A percentile compares a stretch with the other conserved stretches of the same genome.
phyloP scores from a whole-genome alignment of 352 stramenopile species.

The Pythium rishiriense region DNA sequence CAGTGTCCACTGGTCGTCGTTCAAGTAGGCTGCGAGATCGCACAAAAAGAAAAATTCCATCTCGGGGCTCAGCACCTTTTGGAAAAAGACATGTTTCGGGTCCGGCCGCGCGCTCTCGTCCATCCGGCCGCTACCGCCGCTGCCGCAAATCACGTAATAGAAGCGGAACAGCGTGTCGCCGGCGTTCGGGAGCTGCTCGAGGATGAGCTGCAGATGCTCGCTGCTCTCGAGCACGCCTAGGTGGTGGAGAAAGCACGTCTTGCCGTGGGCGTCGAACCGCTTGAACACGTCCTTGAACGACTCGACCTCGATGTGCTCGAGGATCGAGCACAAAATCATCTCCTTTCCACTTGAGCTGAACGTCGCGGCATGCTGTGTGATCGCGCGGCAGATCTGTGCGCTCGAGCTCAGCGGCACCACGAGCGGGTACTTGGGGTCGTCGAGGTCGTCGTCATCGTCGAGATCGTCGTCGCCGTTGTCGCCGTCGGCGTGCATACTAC shows the following conservation, averaged over 20 bases:
- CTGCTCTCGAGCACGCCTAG: slow-evolving; percentile 53
- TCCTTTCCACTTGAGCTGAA: slow-evolving; percentile 76
- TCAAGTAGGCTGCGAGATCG: slow-evolving; percentile 57
- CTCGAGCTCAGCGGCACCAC: slow-evolving; percentile 58
- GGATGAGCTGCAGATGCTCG: slow-evolving; percentile 54
- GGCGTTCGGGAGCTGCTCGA: slow-evolving; percentile 52
- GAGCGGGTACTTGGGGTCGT: slow-evolving; percentile 45
- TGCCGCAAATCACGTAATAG: slow-evolving; percentile 50
- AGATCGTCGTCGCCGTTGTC: slow-evolving; percentile 17
- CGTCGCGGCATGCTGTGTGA: slow-evolving; percentile 42
- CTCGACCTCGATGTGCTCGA: slow-evolving; percentile 60
- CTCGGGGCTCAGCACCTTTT: slow-evolving; percentile 51
- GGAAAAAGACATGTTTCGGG: slow-evolving; percentile 61
- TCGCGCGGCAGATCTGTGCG: slow-evolving; percentile 72
- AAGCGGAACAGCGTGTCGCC: slow-evolving; percentile 65
- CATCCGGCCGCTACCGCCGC: slow-evolving; percentile 22
- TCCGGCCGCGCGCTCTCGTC: slow-evolving; percentile 11
- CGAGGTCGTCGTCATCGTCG: slow-evolving; percentile 34
- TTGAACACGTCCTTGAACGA: slow-evolving; percentile 72
- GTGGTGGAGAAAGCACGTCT: slow-evolving; percentile 63
- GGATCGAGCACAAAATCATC: slow-evolving; percentile 71
- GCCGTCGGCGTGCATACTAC: not conserved
- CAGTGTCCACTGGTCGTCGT: slow-evolving; percentile 63
- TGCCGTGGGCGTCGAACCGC: slow-evolving; percentile 56
- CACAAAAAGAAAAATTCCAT: slow-evolving; percentile 78